phyloP scores from a whole-genome alignment of 371 early-diverging fungal species.

The Modicella reniformis region DNA sequence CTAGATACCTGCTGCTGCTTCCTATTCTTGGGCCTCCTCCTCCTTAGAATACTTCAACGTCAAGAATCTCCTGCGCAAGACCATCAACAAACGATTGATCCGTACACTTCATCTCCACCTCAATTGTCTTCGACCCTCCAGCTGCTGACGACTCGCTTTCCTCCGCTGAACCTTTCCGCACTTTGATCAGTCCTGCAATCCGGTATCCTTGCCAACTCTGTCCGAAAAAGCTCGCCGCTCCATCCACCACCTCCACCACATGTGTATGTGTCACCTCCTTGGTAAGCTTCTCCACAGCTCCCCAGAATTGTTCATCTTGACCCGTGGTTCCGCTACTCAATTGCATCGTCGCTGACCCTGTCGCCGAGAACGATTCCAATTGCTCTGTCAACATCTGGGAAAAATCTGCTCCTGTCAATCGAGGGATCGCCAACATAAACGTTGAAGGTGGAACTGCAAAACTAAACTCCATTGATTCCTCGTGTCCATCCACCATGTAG shows the following conservation, averaged over 20 bases:
- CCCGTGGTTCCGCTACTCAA: conserved; percentile 58
- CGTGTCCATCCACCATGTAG: conserved; percentile 30
- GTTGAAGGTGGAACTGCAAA: conserved; percentile 60
- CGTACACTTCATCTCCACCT: conserved; percentile 77
- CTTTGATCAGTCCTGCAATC: conserved; percentile 77
- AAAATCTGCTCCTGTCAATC: conserved; percentile 66
- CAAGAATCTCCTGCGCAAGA: conserved; percentile 57
- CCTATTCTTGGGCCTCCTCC: not conserved
- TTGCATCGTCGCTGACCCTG: conserved; percentile 62
- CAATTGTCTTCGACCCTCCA: conserved; percentile 55
- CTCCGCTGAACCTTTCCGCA: conserved; percentile 35
- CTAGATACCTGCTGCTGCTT: not conserved
- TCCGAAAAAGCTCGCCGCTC: conserved; percentile 79
- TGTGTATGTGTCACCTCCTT: conserved; percentile 59
- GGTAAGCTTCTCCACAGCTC: conserved; percentile 63
- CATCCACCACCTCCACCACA: conserved; percentile 76
- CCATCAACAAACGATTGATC: conserved; percentile 71
- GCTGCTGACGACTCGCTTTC: conserved; percentile 3
- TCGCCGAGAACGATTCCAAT: conserved; percentile 62
- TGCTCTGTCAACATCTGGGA: conserved; percentile 63
- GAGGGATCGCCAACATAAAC: conserved; percentile 59
- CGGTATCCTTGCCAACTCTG: conserved; percentile 70
- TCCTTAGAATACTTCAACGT: conserved; percentile 9
- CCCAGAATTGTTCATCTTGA: conserved; percentile 62
- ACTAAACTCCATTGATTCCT: conserved; percentile 48